Percentiles rank a stretch among this genome's conserved stretches.
phyloP scores from a whole-genome alignment of 441 rosid genomes.

The Gossypium armourianum region DNA sequence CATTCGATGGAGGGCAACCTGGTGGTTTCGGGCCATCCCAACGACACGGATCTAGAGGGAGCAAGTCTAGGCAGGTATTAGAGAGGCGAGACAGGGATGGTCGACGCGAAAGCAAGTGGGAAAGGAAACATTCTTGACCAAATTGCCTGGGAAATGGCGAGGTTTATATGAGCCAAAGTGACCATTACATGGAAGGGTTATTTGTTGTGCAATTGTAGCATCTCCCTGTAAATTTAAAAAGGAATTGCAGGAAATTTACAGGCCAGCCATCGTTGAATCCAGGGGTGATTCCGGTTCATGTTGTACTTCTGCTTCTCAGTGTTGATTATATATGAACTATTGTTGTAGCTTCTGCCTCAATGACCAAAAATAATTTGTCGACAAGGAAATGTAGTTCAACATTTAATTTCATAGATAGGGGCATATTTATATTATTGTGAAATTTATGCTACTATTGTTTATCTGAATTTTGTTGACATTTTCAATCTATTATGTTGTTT shows the following conservation, averaged over 20 bases:
- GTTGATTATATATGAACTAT: neutral
- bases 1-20: slow-evolving; percentile 58
- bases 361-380: neutral
- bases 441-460: neutral
- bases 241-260: neutral
- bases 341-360: slow-evolving; percentile 8
- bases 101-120: slow-evolving; percentile 81
- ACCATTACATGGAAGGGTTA: neutral
- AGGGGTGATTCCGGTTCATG: slow-evolving; percentile 7
- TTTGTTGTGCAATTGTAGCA: neutral
- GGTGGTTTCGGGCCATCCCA: slow-evolving; percentile 40
- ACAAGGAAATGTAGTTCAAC: neutral
- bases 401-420: neutral
- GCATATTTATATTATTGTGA: neutral
- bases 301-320: neutral
- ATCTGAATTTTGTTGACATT: neutral
- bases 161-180: neutral
- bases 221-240: neutral
- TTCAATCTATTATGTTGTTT: neutral
- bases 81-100: slow-evolving; percentile 67
- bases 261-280: neutral
- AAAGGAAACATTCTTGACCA: slow-evolving; percentile 52
- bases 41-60: slow-evolving; percentile 60
- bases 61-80: slow-evolving; percentile 54
- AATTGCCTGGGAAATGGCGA: neutral